Evolutionary conservation across 495 filamentous ascomycete species (phyloP).

Genomic region (Hyaloscypha variabilis): DNA sequence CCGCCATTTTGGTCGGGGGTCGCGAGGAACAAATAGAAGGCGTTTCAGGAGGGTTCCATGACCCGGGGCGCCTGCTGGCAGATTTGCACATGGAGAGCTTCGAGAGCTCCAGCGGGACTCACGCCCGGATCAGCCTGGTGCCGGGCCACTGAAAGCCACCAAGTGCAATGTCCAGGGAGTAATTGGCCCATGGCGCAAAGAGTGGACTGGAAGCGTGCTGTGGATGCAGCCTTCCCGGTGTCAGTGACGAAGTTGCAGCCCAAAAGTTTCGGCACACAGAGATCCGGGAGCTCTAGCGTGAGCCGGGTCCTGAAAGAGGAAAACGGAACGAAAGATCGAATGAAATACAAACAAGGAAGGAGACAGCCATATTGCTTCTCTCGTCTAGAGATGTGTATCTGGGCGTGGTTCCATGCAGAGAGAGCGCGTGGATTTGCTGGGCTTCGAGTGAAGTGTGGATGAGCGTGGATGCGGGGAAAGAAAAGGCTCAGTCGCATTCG

Average conservation of each 20-base stretch:
- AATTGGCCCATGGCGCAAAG: not conserved
- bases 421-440: no score
- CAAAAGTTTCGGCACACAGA: not conserved
- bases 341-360: not conserved
- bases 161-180: not conserved
- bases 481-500: no score
- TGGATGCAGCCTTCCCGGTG: not conserved
- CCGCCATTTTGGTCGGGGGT: not conserved
- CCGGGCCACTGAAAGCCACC: not conserved
- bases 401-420: no score
- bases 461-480: no score
- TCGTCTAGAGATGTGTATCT: no score
- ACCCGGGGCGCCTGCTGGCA: not conserved
- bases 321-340: not conserved
- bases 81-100: not conserved
- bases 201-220: not conserved
- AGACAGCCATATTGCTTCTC: no score
- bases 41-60: not conserved
- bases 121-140: not conserved
- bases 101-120: not conserved
- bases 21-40: not conserved
- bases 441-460: no score
- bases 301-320: not conserved
- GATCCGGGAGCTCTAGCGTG: not conserved
- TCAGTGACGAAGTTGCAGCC: not conserved